phyloP scores from a whole-genome alignment of 1,284 basidiomycete genomes.

The Rhodotorula sp. region DNA sequence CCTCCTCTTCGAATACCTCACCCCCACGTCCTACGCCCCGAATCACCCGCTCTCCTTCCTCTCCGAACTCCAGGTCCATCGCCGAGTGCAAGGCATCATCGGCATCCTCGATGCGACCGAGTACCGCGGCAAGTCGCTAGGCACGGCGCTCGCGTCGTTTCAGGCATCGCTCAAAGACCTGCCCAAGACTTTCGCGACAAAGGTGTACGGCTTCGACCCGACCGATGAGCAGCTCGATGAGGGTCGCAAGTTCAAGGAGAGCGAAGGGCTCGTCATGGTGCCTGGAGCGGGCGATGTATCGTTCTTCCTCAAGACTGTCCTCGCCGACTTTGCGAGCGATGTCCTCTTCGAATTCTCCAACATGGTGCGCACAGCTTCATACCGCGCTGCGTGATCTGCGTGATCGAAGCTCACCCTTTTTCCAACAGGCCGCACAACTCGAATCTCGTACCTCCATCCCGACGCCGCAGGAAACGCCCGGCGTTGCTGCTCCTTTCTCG shows the following conservation, averaged over 20 bases:
- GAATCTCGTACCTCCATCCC: constrained; percentile 46
- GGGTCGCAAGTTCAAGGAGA: constrained; percentile 59
- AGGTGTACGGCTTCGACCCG: constrained; percentile 66
- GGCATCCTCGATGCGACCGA: constrained; percentile 68
- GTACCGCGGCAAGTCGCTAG: constrained; percentile 22
- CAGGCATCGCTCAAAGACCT: constrained; percentile 47
- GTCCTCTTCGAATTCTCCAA: constrained; percentile 78
- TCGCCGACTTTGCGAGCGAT: constrained; percentile 81
- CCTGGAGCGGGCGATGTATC: constrained; percentile 71
- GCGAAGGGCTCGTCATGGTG: constrained; percentile 68
- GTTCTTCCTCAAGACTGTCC: constrained; percentile 76
- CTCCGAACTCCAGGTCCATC: constrained; percentile 65
- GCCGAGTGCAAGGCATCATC: constrained; percentile 74
- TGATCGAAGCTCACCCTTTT: background rate
- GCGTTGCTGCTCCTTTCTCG: constrained; percentile 22
- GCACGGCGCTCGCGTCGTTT: constrained; percentile 25
- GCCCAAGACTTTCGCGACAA: constrained; percentile 54
- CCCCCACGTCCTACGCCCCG: constrained; percentile 67
- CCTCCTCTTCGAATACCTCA: constrained; percentile 69
- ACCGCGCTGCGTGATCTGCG: too few relatives aligned
- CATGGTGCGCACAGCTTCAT: constrained; percentile 52
- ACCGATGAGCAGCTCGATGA: constrained; percentile 74
- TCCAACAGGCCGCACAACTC: constrained; percentile 39
- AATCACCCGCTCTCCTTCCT: constrained; percentile 59
- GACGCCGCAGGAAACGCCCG: constrained; percentile 38